phyloP scores from a whole-genome alignment of 164 flowering plant genomes.

The Magnolia changhungtana region DNA sequence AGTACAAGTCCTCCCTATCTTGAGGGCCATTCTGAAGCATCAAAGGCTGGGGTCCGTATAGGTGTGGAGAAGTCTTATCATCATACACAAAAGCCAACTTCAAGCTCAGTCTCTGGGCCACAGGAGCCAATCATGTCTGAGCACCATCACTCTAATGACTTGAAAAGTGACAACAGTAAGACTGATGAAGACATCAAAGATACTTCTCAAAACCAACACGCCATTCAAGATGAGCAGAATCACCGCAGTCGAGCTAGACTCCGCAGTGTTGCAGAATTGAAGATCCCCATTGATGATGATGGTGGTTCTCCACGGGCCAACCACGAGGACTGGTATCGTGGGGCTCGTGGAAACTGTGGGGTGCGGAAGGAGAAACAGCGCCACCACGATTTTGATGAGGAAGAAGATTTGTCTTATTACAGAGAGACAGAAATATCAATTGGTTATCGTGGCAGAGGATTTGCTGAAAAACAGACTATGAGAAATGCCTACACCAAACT shows the following conservation, averaged over 20 bases:
- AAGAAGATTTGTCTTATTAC: constrained; percentile 22
- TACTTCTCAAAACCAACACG: constrained; percentile 13
- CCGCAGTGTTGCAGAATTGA: constrained; percentile 13
- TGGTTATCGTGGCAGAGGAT: constrained; percentile 16
- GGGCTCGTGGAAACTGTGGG: constrained; percentile 15
- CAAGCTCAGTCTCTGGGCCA: constrained; percentile 18
- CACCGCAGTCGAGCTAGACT: constrained; percentile 13
- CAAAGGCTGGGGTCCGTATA: constrained; percentile 17
- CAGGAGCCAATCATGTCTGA: constrained; percentile 17
- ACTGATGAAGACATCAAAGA: constrained; percentile 14
- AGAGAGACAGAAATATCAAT: constrained; percentile 17
- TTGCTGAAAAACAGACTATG: constrained; percentile 11
- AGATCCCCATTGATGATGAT: constrained; percentile 12
- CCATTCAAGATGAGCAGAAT: constrained; percentile 13
- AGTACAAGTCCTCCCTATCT: constrained; percentile 23
- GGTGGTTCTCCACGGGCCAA: constrained; percentile 13
- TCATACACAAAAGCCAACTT: constrained; percentile 18
- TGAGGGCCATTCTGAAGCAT: constrained; percentile 27
- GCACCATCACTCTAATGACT: constrained; percentile 17
- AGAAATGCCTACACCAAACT: constrained; percentile 13
- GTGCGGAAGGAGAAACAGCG: constrained; percentile 19
- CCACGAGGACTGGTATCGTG: constrained; percentile 14
- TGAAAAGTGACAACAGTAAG: constrained; percentile 15
- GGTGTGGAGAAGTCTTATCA: constrained; percentile 14
- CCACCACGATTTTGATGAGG: constrained; percentile 14